Evolutionary conservation across 768 basidiomycete genomes (phyloP).

Genomic region (Gelatoporia subvermispora): DNA sequence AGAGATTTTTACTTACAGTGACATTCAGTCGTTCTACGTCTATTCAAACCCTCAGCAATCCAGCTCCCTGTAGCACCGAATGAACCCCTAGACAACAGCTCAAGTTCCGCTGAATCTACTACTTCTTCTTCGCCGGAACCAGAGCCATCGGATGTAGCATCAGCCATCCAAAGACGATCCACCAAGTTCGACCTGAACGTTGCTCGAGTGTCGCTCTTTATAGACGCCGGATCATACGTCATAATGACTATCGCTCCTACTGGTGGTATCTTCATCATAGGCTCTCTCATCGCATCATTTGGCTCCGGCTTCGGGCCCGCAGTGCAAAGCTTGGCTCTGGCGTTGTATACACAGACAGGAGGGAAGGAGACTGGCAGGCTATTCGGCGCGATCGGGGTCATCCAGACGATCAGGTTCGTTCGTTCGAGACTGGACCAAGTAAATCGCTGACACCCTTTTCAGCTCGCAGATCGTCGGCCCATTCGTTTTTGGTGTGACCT

Average conservation of each 20-base stretch:
- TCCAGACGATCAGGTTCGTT: constrained; percentile 60
- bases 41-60: constrained; percentile 36
- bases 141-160: constrained; percentile 5
- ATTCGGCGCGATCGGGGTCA: constrained; percentile 76
- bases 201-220: constrained; percentile 52
- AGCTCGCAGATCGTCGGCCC: constrained; percentile 72
- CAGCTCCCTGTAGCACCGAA: constrained; percentile 19
- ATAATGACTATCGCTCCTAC: constrained; percentile 39
- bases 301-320: constrained; percentile 64
- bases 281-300: constrained; percentile 48
- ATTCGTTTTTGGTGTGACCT: constrained; percentile 66
- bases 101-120: not conserved
- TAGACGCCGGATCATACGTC: constrained; percentile 51
- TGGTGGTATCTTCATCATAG: constrained; percentile 46
- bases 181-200: constrained; percentile 65
- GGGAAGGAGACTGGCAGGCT: constrained; percentile 66
- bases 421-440: not conserved
- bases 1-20: not conserved
- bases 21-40: constrained; percentile 47
- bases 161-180: constrained; percentile 27
- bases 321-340: constrained; percentile 65
- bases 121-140: constrained; percentile 2
- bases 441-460: constrained; percentile 1
- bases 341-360: constrained; percentile 51
- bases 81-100: constrained; percentile 17